phyloP scores from a whole-genome alignment of 2,329 filamentous ascomycete species.

The Hirsutella minnesotensis region DNA sequence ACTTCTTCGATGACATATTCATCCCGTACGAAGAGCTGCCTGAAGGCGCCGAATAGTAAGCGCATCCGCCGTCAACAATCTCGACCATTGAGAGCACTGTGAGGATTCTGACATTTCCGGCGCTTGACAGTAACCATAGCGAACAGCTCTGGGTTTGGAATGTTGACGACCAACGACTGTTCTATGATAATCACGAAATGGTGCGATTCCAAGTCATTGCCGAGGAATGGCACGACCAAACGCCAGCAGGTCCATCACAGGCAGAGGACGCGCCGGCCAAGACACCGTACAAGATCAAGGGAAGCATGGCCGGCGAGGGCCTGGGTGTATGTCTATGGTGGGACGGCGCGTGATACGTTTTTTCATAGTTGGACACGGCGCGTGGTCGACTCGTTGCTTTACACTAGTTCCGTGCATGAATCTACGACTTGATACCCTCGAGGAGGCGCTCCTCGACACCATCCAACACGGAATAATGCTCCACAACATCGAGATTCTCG shows the following conservation, averaged over 20 bases:
- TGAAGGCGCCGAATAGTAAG: slow-evolving; percentile 65
- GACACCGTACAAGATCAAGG: slow-evolving; percentile 60
- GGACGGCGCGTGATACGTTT: slow-evolving; percentile 24
- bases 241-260: slow-evolving; percentile 54
- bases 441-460: slow-evolving; percentile 78
- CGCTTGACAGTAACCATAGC: slow-evolving; percentile 46
- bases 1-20: slow-evolving; percentile 91
- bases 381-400: not conserved
- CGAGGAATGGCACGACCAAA: slow-evolving; percentile 87
- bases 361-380: not conserved
- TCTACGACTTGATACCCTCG: slow-evolving; percentile 31
- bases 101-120: not conserved
- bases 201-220: slow-evolving; percentile 77
- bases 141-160: slow-evolving; percentile 82
- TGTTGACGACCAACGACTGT: slow-evolving; percentile 61
- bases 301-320: slow-evolving; percentile 51
- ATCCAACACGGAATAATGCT: slow-evolving; percentile 85
- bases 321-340: slow-evolving; percentile 55
- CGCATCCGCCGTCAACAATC: not conserved
- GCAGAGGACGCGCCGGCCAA: slow-evolving; percentile 49
- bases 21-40: slow-evolving; percentile 65
- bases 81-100: not conserved
- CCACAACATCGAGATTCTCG: slow-evolving; percentile 90
- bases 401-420: slow-evolving; percentile 10
- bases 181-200: slow-evolving; percentile 81